phyloP scores from a whole-genome alignment of 1,284 basidiomycete genomes.

The Athelia sp. region DNA sequence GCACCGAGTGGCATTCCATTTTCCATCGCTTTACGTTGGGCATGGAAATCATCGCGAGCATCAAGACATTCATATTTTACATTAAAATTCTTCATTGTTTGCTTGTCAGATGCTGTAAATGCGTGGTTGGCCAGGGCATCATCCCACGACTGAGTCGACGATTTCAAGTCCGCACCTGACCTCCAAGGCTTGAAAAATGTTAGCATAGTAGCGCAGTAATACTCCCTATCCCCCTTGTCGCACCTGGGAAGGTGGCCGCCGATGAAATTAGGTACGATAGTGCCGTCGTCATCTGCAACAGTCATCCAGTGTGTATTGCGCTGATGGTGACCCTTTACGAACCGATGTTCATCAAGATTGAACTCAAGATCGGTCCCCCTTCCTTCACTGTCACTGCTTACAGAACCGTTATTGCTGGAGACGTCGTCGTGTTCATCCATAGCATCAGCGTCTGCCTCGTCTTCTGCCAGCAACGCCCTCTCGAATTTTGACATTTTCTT shows the following conservation, averaged over 20 bases:
- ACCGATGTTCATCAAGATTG: neutral
- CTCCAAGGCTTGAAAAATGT: slow-evolving; percentile 27
- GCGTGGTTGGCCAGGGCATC: slow-evolving; percentile 13
- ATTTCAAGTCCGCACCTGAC: slow-evolving; percentile 19
- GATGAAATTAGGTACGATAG: slow-evolving; percentile 19
- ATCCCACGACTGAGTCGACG: slow-evolving; percentile 15
- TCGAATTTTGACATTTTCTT: too few species aligned
- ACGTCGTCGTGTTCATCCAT: too few species aligned
- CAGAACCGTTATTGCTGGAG: too few species aligned
- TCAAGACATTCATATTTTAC: slow-evolving; percentile 27
- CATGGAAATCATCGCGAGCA: slow-evolving; percentile 25
- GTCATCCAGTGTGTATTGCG: neutral
- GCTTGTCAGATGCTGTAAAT: slow-evolving; percentile 8
- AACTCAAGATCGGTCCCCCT: too few species aligned
- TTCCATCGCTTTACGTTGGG: slow-evolving; percentile 19
- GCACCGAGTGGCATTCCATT: too few species aligned
- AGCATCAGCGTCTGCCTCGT: too few species aligned
- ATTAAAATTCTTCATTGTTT: slow-evolving; percentile 23
- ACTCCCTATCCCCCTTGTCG: slow-evolving; percentile 24
- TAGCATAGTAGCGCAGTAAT: slow-evolving; percentile 26
- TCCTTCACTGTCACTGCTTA: too few species aligned
- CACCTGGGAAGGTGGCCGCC: slow-evolving; percentile 21
- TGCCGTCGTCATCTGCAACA: neutral
- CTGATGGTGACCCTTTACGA: neutral
- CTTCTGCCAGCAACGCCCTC: too few species aligned